phyloP scores from a whole-genome alignment of 2,329 filamentous ascomycete species.

The Aspergillus oerlinghausenensis region DNA sequence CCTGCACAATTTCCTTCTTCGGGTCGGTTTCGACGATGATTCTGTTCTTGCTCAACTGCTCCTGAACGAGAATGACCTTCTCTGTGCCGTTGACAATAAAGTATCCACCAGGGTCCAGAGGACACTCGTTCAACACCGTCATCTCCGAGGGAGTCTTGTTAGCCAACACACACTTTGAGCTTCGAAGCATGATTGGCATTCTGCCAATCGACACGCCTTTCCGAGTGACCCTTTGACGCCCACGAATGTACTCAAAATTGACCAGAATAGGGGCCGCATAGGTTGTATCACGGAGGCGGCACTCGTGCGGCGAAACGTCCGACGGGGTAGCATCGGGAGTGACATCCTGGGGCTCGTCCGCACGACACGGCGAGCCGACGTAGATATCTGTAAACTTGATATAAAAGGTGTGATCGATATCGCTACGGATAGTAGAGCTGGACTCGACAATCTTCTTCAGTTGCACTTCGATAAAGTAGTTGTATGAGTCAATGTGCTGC shows the following conservation, averaged over 20 bases:
- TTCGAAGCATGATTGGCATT: conserved; percentile 95
- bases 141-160: conserved; percentile 82
- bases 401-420: conserved; percentile 89
- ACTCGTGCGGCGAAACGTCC: conserved; percentile 86
- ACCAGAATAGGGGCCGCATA: conserved; percentile 93
- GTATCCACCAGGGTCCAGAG: conserved; percentile 92
- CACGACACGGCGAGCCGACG: conserved; percentile 73
- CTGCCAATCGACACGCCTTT: conserved; percentile 75
- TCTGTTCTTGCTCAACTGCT: conserved; percentile 98
- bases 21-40: conserved; percentile 92
- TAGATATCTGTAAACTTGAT: conserved; percentile 91
- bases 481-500: conserved; percentile 98
- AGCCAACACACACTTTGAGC: conserved; percentile 82
- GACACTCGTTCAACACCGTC: conserved; percentile 91
- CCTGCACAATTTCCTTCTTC: conserved; percentile 90
- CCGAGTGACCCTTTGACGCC: conserved; percentile 69
- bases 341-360: conserved; percentile 63
- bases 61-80: conserved; percentile 97
- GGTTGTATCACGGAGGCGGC: conserved; percentile 93
- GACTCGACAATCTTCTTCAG: conserved; percentile 95
- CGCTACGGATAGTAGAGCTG: conserved; percentile 82
- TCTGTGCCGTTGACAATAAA: conserved; percentile 97
- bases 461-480: conserved; percentile 95
- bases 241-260: conserved; percentile 84
- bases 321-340: conserved; percentile 39